Evolutionary conservation across 2,329 filamentous ascomycete species (phyloP).

Genomic region (Claviceps paspali): DNA sequence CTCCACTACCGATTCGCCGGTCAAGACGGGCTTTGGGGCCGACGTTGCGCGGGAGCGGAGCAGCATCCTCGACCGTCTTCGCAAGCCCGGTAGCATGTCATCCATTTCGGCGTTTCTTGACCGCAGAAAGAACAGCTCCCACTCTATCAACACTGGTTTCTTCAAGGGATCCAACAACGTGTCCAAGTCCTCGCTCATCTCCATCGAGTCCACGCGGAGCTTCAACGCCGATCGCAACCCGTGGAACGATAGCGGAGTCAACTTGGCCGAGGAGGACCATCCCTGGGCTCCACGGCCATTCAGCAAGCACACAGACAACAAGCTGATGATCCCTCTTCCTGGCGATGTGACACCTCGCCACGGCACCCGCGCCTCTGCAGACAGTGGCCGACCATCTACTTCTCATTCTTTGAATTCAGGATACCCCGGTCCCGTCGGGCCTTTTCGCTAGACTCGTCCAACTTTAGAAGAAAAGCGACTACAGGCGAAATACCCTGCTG

Average conservation of each 20-base stretch:
- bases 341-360: slow-evolving; percentile 78
- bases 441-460: slow-evolving; percentile 61
- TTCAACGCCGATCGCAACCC: slow-evolving; percentile 84
- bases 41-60: slow-evolving; percentile 66
- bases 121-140: slow-evolving; percentile 83
- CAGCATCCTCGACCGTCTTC: slow-evolving; percentile 78
- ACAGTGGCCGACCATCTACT: slow-evolving; percentile 84
- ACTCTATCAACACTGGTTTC: slow-evolving; percentile 65
- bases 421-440: slow-evolving; percentile 86
- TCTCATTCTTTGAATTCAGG: slow-evolving; percentile 91
- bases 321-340: slow-evolving; percentile 49
- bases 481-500: slow-evolving; percentile 45
- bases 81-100: slow-evolving; percentile 88
- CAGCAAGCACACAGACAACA: slow-evolving; percentile 49
- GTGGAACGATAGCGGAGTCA: slow-evolving; percentile 96
- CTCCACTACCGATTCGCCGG: slow-evolving; percentile 73
- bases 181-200: slow-evolving; percentile 90
- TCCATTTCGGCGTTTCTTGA: slow-evolving; percentile 94
- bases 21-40: slow-evolving; percentile 69
- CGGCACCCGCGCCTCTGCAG: slow-evolving; percentile 68
- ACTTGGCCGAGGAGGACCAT: slow-evolving; percentile 76
- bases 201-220: slow-evolving; percentile 88
- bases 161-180: slow-evolving; percentile 88
- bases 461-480: slow-evolving; percentile 28
- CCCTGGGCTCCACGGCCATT: slow-evolving; percentile 48